Evolutionary conservation across 164 flowering plant species (phyloP).

Genomic region (Houttuynia cordata): DNA sequence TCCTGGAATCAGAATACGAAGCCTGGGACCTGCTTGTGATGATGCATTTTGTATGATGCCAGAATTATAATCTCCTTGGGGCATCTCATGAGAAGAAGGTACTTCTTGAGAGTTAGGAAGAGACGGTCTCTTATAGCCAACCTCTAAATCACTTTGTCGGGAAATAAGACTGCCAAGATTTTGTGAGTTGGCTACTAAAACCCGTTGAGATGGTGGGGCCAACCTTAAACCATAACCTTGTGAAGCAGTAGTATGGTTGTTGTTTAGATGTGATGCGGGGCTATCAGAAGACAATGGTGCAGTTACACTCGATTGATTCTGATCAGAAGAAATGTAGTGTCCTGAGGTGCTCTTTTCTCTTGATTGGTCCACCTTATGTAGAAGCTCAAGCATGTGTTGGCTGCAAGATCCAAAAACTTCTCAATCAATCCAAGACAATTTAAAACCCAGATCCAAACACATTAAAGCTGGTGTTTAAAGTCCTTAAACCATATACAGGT

Average conservation of each 20-base stretch:
- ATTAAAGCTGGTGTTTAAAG: neutral
- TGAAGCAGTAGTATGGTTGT: constrained; percentile 36
- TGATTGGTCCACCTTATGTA: constrained; percentile 74
- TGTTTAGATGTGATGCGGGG: constrained; percentile 34
- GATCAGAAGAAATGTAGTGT: constrained; percentile 32
- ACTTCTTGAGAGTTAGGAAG: constrained; percentile 29
- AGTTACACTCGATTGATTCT: constrained; percentile 22
- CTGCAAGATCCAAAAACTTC: constrained; percentile 21
- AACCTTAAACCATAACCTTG: constrained; percentile 37
- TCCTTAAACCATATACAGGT: no score
- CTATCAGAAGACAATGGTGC: constrained; percentile 22
- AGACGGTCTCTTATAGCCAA: constrained; percentile 20
- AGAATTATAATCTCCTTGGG: constrained; percentile 22
- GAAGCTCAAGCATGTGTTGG: constrained; percentile 88
- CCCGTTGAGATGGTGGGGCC: constrained; percentile 13
- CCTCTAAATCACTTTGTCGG: constrained; percentile 21
- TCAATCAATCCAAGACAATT: neutral
- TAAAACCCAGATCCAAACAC: no score
- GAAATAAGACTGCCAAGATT: constrained; percentile 19
- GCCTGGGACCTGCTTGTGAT: constrained; percentile 18
- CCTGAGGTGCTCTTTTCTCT: constrained; percentile 20
- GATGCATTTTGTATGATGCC: constrained; percentile 5
- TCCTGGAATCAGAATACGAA: constrained; percentile 18
- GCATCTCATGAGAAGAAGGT: constrained; percentile 14
- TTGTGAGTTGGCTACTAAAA: constrained; percentile 28